These are phyloP conservation scores for Geranium rotundifolium DNA, from an alignment of 345 rosid genomes.

Conservation along the genomic window DNA sequence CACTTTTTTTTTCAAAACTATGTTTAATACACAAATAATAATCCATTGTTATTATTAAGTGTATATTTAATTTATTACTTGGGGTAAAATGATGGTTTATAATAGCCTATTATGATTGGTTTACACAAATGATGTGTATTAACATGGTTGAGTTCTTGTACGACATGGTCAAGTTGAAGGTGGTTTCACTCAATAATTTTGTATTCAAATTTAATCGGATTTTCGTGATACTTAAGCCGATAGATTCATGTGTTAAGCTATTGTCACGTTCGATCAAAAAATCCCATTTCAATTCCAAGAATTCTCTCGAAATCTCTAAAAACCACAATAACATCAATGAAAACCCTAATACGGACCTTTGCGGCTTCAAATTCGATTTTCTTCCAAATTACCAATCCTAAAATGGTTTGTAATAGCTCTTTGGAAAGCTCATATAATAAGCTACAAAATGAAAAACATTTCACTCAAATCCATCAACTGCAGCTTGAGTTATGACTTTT, in stretches of 20 bases:
- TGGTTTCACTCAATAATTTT: neutral
- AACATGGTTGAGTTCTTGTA: neutral
- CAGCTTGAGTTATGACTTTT: constrained; percentile 16
- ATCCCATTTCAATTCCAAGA: neutral
- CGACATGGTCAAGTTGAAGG: constrained; percentile 22
- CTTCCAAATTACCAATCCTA: constrained; percentile 9
- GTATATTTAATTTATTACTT: neutral
- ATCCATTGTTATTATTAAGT: neutral
- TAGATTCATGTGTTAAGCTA: constrained; percentile 19
- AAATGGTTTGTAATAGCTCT: constrained; percentile 5
- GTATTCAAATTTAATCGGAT: constrained; percentile 11
- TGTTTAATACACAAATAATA: neutral
- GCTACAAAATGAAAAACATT: constrained; percentile 18
- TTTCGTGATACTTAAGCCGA: constrained; percentile 13
- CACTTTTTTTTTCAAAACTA: no score
- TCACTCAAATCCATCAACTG: constrained; percentile 10
- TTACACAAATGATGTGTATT: neutral
- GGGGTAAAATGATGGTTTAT: neutral
- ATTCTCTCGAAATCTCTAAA: constrained; percentile 12
- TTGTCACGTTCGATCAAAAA: neutral
- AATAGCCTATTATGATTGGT: neutral
- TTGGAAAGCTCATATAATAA: constrained; percentile 36
- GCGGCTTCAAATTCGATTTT: constrained; percentile 21
- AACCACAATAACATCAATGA: constrained; percentile 35
- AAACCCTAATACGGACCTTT: constrained; percentile 51